Percentiles rank a stretch among this genome's conserved stretches.
Evolutionary conservation across 768 basidiomycete genomes (phyloP).

Genomic region (Pleurotus giganteus): DNA sequence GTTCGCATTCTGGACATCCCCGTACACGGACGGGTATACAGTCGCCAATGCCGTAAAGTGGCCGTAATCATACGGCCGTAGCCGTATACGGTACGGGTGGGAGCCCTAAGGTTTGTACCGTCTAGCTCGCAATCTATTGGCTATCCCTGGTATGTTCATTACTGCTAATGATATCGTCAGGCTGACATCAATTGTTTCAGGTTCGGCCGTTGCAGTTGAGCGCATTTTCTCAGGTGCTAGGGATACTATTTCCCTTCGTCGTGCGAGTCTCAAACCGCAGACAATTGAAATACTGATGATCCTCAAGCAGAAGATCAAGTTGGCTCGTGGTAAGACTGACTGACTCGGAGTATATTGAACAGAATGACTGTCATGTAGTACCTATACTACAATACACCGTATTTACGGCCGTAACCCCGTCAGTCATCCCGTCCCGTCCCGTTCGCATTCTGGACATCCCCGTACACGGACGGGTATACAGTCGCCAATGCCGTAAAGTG

Average conservation of each 20-base stretch:
- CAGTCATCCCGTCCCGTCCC: no score
- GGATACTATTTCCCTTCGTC: conserved; percentile 29
- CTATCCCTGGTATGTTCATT: conserved; percentile 18
- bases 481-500: not conserved
- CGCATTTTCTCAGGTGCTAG: conserved; percentile 28
- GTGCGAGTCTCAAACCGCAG: conserved; percentile 26
- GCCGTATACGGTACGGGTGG: conserved; percentile 7
- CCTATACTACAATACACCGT: not conserved
- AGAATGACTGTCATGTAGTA: not conserved
- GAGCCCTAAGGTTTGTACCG: conserved; percentile 12
- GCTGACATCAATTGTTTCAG: conserved; percentile 11
- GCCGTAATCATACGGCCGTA: not conserved
- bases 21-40: not conserved
- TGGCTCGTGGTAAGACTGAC: not conserved
- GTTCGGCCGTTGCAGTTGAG: conserved; percentile 32
- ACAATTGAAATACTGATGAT: conserved; percentile 28
- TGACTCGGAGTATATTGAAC: not conserved
- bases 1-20: not conserved
- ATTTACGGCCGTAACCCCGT: no score
- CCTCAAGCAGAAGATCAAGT: conserved; percentile 17
- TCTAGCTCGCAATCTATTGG: conserved; percentile 17
- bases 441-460: not conserved
- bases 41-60: not conserved
- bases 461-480: not conserved
- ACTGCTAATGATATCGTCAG: not conserved